phyloP scores from a whole-genome alignment of 768 basidiomycete genomes.

The Rhizopogon rudus region DNA sequence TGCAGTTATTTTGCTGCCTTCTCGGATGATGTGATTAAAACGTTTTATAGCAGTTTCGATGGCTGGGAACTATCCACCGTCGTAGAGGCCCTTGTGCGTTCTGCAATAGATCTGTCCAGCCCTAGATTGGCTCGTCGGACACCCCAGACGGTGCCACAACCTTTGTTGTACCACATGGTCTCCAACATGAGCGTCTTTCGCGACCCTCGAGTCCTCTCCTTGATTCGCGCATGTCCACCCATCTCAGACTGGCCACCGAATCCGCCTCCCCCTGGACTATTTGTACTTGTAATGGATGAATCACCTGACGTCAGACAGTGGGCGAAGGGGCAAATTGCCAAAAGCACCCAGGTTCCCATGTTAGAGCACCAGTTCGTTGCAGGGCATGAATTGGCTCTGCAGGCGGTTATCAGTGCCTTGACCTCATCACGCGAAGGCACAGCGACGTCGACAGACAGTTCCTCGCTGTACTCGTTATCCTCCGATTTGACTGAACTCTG shows the following conservation, averaged over 20 bases:
- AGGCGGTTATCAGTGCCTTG: slow-evolving; percentile 33
- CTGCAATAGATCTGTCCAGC: slow-evolving; percentile 18
- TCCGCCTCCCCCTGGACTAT: slow-evolving; percentile 54
- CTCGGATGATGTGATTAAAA: slow-evolving; percentile 37
- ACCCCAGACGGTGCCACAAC: slow-evolving; percentile 32
- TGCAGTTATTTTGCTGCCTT: slow-evolving; percentile 74
- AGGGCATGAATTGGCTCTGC: slow-evolving; percentile 43
- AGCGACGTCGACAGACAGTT: slow-evolving; percentile 2
- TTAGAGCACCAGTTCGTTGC: slow-evolving; percentile 40
- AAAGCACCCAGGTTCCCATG: slow-evolving; percentile 40
- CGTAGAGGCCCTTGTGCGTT: slow-evolving; percentile 38
- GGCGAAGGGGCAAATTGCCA: slow-evolving; percentile 45
- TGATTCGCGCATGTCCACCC: slow-evolving; percentile 21
- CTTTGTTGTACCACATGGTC: slow-evolving; percentile 56
- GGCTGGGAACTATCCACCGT: slow-evolving; percentile 59
- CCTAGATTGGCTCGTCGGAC: neutral
- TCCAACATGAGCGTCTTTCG: slow-evolving; percentile 56
- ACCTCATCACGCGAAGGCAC: slow-evolving; percentile 12
- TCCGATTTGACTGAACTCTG: slow-evolving; percentile 45
- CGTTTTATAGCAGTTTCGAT: slow-evolving; percentile 62
- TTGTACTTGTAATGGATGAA: slow-evolving; percentile 53
- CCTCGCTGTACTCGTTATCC: slow-evolving; percentile 25
- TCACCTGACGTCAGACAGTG: slow-evolving; percentile 49
- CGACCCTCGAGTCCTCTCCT: slow-evolving; percentile 40
- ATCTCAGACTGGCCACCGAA: slow-evolving; percentile 49